These are phyloP conservation scores for Hypoxylon sp. DNA, from an alignment of 2,329 filamentous ascomycete genomes.

Conservation along the genomic window DNA sequence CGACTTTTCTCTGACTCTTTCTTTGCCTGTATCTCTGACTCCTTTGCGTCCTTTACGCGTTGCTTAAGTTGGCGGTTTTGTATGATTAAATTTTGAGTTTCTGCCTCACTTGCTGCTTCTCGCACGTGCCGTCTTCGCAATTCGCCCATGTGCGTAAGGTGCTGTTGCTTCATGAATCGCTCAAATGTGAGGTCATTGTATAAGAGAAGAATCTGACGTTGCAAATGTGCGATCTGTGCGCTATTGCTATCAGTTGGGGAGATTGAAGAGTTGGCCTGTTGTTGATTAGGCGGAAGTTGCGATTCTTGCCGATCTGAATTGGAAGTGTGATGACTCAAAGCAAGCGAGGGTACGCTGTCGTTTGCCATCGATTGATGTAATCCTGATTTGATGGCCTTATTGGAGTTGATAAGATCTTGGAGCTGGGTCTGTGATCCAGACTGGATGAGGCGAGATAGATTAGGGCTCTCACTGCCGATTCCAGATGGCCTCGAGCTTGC, in stretches of 20 bases:
- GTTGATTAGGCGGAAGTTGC: conserved; percentile 43
- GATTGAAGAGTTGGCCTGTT: conserved; percentile 42
- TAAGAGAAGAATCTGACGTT: conserved; percentile 77
- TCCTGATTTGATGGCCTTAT: conserved; percentile 65
- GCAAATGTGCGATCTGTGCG: conserved; percentile 60
- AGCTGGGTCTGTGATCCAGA: conserved; percentile 64
- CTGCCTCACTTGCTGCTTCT: conserved; percentile 80
- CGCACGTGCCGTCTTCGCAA: conserved; percentile 77
- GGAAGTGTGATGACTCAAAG: conserved; percentile 60
- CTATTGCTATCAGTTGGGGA: conserved; percentile 36
- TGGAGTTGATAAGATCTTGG: conserved; percentile 68
- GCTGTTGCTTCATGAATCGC: conserved; percentile 83
- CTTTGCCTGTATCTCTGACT: conserved; percentile 72
- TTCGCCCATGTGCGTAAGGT: conserved; percentile 82
- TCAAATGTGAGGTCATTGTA: conserved; percentile 86
- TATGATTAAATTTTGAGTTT: conserved; percentile 82
- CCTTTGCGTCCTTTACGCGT: conserved; percentile 76
- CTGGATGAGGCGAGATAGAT: conserved; percentile 60
- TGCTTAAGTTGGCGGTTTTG: conserved; percentile 77
- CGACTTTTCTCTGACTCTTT: conserved; percentile 77
- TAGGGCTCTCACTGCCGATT: conserved; percentile 67
- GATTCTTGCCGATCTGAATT: conserved; percentile 50
- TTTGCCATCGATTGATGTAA: conserved; percentile 64
- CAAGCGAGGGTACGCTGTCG: conserved; percentile 65
- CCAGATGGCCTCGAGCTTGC: conserved; percentile 53